A percentile compares a stretch with the other conserved stretches of the same genome.
Conservation (phyloP, 805 yeast species). For the Wickerhamiella brachini region DNA sequence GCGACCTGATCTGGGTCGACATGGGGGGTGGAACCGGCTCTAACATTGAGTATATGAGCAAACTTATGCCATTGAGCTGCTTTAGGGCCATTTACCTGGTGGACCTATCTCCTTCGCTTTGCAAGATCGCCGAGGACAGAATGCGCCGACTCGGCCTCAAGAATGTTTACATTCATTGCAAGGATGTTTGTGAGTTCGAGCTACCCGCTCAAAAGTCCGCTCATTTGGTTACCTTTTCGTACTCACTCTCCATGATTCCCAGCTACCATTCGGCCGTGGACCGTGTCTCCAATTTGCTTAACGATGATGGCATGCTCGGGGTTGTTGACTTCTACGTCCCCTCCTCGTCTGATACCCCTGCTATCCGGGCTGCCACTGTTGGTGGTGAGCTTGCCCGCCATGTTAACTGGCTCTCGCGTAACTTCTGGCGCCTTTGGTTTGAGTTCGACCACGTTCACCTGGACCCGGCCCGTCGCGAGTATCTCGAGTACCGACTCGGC, state of each 20-base stretch:
- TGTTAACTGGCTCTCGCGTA: constrained; percentile 62
- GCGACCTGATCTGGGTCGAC: constrained; percentile 22
- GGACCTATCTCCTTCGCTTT: constrained; percentile 64
- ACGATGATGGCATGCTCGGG: constrained; percentile 45
- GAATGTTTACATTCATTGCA: constrained; percentile 54
- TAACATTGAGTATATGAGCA: constrained; percentile 65
- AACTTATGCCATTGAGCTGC: constrained; percentile 32
- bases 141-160: constrained; percentile 35
- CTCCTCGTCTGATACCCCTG: constrained; percentile 48
- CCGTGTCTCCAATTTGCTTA: constrained; percentile 41
- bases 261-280: constrained; percentile 68
- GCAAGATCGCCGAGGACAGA: constrained; percentile 54
- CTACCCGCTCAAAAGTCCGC: constrained; percentile 34
- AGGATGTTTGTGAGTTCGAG: constrained; percentile 62
- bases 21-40: constrained; percentile 83
- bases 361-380: constrained; percentile 44
- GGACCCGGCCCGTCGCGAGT: constrained; percentile 71
- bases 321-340: constrained; percentile 76
- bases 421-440: constrained; percentile 81
- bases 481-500: constrained; percentile 70
- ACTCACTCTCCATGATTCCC: constrained; percentile 78
- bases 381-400: constrained; percentile 65
- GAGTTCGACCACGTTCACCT: constrained; percentile 70
- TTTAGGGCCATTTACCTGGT: constrained; percentile 59
- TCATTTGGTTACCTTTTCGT: constrained; percentile 67